Evolutionary conservation across 345 rosid genomes (phyloP).

Genomic region (Populus davidiana): DNA sequence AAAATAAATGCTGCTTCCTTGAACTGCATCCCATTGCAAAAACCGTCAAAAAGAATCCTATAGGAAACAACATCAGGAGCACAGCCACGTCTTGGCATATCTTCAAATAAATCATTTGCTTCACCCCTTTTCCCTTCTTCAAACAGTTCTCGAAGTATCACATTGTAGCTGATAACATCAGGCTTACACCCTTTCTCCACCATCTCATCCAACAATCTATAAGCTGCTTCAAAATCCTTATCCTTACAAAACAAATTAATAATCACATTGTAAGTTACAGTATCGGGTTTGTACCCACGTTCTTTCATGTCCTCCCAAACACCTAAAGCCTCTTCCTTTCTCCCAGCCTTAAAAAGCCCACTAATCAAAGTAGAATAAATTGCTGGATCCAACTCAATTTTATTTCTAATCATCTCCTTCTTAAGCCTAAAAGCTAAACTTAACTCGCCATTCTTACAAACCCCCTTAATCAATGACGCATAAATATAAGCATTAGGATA

Average conservation of each 20-base stretch:
- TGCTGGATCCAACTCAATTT: constrained; percentile 43
- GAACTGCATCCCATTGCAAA: constrained; percentile 41
- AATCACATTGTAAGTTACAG: constrained; percentile 60
- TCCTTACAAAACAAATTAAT: constrained; percentile 50
- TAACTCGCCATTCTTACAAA: constrained; percentile 46
- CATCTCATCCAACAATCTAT: constrained; percentile 54
- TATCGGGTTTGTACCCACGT: constrained; percentile 52
- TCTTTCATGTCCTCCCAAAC: constrained; percentile 59
- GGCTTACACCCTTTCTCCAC: constrained; percentile 51
- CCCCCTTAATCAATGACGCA: constrained; percentile 51
- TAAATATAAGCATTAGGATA: constrained; percentile 42
- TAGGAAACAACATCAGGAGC: constrained; percentile 67
- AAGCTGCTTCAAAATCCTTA: constrained; percentile 55
- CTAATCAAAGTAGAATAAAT: constrained; percentile 56
- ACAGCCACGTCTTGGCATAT: constrained; percentile 75
- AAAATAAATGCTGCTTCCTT: constrained; percentile 57
- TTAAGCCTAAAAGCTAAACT: constrained; percentile 54
- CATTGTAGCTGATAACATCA: constrained; percentile 61
- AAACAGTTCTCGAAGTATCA: constrained; percentile 55
- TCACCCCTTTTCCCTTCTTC: constrained; percentile 53
- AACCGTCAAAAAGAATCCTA: constrained; percentile 71
- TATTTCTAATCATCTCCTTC: constrained; percentile 54
- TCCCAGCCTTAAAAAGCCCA: constrained; percentile 50
- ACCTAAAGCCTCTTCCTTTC: constrained; percentile 44
- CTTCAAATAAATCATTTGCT: constrained; percentile 68